Conservation (phyloP, 1,284 basidiomycete genomes). For the Stereum hirsutum region DNA sequence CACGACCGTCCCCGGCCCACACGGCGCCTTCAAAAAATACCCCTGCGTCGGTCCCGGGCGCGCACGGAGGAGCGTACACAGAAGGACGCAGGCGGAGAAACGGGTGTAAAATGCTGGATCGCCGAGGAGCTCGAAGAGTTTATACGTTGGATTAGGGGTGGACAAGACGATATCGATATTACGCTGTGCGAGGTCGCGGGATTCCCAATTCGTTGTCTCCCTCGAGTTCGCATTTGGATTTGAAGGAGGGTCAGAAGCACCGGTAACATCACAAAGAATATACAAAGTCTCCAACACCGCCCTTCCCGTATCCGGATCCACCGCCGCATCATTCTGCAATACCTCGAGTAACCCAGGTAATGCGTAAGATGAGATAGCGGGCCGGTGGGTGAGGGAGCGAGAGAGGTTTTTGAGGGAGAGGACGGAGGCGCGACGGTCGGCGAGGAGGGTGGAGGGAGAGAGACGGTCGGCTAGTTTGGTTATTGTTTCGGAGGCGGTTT, state of each 20-base stretch:
- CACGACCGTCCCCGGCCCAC: constrained; percentile 67
- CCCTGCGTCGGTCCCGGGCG: constrained; percentile 76
- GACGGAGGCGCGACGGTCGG: constrained; percentile 88
- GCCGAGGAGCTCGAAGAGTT: constrained; percentile 71
- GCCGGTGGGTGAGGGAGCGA: constrained; percentile 86
- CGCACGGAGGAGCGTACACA: constrained; percentile 74
- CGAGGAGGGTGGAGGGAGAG: constrained; percentile 75
- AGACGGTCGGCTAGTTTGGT: constrained; percentile 83
- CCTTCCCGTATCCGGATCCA: constrained; percentile 86
- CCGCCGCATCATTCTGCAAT: constrained; percentile 77
- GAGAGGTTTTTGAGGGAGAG: constrained; percentile 88
- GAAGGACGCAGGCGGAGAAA: constrained; percentile 79
- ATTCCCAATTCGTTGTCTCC: constrained; percentile 29
- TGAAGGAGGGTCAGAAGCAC: too few relatives aligned
- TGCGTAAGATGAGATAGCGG: constrained; percentile 74
- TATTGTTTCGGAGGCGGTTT: constrained; percentile 82
- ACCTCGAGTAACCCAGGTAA: constrained; percentile 74
- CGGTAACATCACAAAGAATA: constrained; percentile 60
- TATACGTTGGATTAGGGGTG: constrained; percentile 67
- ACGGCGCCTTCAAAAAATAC: constrained; percentile 80
- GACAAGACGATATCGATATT: constrained; percentile 67
- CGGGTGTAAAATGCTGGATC: constrained; percentile 80
- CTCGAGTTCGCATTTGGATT: too few relatives aligned
- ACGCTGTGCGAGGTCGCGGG: constrained; percentile 61
- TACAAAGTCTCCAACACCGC: constrained; percentile 84